phyloP scores from a whole-genome alignment of 257 asterid species.

The Jaltomata sinuosa region DNA sequence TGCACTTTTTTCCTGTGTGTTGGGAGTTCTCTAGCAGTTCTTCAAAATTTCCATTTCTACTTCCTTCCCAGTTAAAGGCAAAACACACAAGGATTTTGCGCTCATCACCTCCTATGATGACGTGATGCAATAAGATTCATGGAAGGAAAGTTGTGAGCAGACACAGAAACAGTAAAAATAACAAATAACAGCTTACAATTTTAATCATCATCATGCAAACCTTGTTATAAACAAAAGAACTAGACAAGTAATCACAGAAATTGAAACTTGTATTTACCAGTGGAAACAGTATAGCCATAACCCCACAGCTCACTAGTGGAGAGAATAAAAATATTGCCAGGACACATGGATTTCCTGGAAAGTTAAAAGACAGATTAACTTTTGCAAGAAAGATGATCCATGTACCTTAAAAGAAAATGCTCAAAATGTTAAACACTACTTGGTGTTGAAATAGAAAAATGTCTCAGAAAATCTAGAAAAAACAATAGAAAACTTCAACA shows the following conservation, averaged over 20 bases:
- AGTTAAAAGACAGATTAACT: not conserved
- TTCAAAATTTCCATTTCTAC: not conserved
- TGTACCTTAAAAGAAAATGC: not conserved
- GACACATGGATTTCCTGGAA: constrained; percentile 86
- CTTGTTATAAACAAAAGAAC: not conserved
- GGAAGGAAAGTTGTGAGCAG: not conserved
- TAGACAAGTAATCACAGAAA: not conserved
- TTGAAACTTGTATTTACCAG: constrained; percentile 37
- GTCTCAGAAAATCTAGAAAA: not conserved
- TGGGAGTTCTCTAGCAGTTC: not conserved
- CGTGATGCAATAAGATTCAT: not conserved
- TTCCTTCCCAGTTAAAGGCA: not conserved
- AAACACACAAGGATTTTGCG: not conserved
- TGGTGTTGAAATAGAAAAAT: not conserved
- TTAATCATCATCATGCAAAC: not conserved
- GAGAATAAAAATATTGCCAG: constrained; percentile 64
- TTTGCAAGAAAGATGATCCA: not conserved
- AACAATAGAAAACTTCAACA: not conserved
- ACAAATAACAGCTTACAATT: not conserved
- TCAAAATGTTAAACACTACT: not conserved
- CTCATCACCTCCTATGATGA: not conserved
- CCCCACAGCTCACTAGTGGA: constrained; percentile 94
- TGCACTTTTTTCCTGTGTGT: not conserved
- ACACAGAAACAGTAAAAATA: not conserved
- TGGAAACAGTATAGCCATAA: constrained; percentile 84